These are phyloP conservation scores for Rhodomyrtus psidioides DNA, from an alignment of 441 rosid species.

Conservation along the genomic window DNA sequence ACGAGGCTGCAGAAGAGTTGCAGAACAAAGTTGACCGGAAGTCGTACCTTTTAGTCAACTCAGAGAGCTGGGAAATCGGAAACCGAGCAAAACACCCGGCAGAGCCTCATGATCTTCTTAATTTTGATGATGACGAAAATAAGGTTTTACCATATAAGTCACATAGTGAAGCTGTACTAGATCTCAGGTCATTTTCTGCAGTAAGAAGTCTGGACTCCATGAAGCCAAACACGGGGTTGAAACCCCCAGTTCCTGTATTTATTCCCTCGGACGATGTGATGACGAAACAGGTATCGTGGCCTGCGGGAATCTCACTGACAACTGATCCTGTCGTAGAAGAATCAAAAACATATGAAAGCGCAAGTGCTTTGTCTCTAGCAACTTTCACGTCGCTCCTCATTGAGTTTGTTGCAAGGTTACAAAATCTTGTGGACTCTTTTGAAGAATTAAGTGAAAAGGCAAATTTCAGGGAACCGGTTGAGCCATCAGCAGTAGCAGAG, in stretches of 20 bases:
- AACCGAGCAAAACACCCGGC: conserved; percentile 29
- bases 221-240: conserved; percentile 11
- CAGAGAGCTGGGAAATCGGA: conserved; percentile 70
- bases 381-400: conserved; percentile 70
- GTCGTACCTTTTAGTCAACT: conserved; percentile 56
- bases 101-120: conserved; percentile 48
- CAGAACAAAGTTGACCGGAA: conserved; percentile 49
- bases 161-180: conserved; percentile 68
- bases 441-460: conserved; percentile 58
- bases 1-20: conserved; percentile 53
- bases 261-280: conserved; percentile 6
- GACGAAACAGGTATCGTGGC: conserved; percentile 52
- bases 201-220: conserved; percentile 30
- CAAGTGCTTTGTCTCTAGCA: conserved; percentile 67
- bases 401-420: conserved; percentile 81
- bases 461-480: conserved; percentile 55
- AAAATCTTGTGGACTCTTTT: conserved; percentile 50
- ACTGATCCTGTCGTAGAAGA: conserved; percentile 28
- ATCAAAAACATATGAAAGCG: conserved; percentile 53
- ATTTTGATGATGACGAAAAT: conserved; percentile 35
- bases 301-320: conserved; percentile 29
- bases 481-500: conserved; percentile 5
- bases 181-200: conserved; percentile 34
- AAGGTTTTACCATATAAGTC: conserved; percentile 51
- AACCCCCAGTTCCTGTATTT: conserved; percentile 9